Conservation (phyloP, 2,329 filamentous ascomycete species). For the Zasmidium cellare region DNA sequence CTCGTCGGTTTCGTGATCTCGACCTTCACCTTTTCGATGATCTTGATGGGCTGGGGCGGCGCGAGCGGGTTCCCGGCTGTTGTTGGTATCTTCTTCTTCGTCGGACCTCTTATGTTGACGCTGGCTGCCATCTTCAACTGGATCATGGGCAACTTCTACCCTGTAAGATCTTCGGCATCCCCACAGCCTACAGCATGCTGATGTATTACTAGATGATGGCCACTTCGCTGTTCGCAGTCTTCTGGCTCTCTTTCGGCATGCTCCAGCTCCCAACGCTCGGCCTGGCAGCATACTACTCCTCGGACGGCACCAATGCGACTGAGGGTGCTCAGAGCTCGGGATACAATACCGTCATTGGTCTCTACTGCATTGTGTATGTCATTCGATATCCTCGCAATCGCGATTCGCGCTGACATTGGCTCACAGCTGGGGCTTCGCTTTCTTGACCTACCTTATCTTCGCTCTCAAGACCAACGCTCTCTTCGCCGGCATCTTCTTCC, state of each 20-base stretch:
- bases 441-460: constrained; percentile 55
- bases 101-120: constrained; percentile 49
- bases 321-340: constrained; percentile 45
- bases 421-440: constrained; percentile 50
- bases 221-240: constrained; percentile 53
- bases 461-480: constrained; percentile 53
- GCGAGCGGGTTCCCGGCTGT: constrained; percentile 39
- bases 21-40: constrained; percentile 42
- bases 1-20: constrained; percentile 40
- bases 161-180: constrained; percentile 14
- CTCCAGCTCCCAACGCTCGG: constrained; percentile 52
- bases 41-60: constrained; percentile 42
- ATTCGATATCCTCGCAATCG: background rate
- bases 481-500: constrained; percentile 52
- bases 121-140: constrained; percentile 54
- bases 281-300: constrained; percentile 46
- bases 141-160: constrained; percentile 54
- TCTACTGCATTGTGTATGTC: constrained; percentile 49
- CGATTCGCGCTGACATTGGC: background rate
- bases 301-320: constrained; percentile 42
- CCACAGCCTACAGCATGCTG: background rate
- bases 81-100: constrained; percentile 44
- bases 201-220: constrained; percentile 15
- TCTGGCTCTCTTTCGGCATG: constrained; percentile 55
- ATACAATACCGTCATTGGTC: constrained; percentile 51